These are phyloP conservation scores for Hypoxylon cercidicola DNA, from an alignment of 495 filamentous ascomycete species.

Conservation along the genomic window DNA sequence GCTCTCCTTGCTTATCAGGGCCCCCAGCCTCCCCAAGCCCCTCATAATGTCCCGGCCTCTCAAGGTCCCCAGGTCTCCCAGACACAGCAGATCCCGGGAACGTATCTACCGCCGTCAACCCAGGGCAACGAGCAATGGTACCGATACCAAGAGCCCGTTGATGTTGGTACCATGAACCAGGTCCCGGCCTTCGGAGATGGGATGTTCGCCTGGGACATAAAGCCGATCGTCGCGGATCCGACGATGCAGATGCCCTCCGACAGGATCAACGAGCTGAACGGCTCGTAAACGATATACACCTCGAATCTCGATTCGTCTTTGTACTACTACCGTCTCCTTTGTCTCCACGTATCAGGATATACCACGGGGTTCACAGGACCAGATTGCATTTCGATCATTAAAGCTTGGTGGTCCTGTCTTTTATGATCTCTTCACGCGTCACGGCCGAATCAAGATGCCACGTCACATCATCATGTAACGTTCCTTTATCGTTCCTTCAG, in stretches of 20 bases:
- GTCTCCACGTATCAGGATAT: conserved; percentile 15
- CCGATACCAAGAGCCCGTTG: conserved; percentile 56
- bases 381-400: conserved; percentile 9
- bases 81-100: conserved; percentile 39
- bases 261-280: conserved; percentile 51
- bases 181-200: conserved; percentile 48
- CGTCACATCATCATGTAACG: conserved; percentile 28
- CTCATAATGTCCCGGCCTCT: no score
- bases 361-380: conserved; percentile 33
- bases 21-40: no score
- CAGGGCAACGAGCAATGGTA: conserved; percentile 55
- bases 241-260: conserved; percentile 59
- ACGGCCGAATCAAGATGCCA: conserved; percentile 33
- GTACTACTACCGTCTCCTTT: no score
- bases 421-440: conserved; percentile 34
- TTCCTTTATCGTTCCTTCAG: conserved; percentile 22
- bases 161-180: conserved; percentile 53
- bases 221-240: conserved; percentile 51
- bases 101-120: conserved; percentile 39
- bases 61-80: conserved; percentile 19
- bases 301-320: no score
- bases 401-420: conserved; percentile 15
- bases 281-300: not conserved
- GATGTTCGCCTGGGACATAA: conserved; percentile 52
- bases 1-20: no score